phyloP scores from a whole-genome alignment of 345 rosid genomes.

The Rhodamnia argentea region DNA sequence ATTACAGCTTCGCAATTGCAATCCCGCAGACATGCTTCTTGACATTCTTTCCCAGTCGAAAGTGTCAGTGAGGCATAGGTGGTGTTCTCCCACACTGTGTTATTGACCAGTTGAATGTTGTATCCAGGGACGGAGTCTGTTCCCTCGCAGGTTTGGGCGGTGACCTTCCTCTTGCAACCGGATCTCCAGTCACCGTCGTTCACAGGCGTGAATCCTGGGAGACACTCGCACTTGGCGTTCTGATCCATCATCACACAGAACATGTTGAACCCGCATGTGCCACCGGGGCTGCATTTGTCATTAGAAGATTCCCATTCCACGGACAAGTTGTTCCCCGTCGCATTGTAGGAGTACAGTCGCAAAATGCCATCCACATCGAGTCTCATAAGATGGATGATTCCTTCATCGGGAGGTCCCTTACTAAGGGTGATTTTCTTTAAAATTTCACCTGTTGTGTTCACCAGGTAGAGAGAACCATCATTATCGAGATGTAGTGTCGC shows the following conservation, averaged over 20 bases:
- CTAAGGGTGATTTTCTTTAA: neutral
- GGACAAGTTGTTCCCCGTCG: neutral
- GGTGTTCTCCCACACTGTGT: neutral
- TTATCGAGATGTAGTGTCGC: slow-evolving; percentile 2
- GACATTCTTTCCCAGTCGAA: neutral
- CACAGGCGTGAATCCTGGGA: neutral
- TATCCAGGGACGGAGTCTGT: neutral
- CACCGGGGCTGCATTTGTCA: neutral
- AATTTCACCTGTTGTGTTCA: neutral
- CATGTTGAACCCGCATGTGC: slow-evolving; percentile 2
- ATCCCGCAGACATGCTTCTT: slow-evolving; percentile 6
- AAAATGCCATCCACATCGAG: slow-evolving; percentile 10
- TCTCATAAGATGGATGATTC: neutral
- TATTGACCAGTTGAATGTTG: neutral
- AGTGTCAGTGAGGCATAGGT: neutral
- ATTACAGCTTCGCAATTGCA: slow-evolving; percentile 17
- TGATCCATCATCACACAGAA: neutral
- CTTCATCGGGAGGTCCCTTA: neutral
- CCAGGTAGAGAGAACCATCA: slow-evolving; percentile 8
- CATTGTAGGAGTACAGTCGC: neutral
- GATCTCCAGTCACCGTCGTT: neutral
- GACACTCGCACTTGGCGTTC: neutral
- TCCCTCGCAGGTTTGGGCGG: neutral
- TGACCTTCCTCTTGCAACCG: slow-evolving; percentile 13
- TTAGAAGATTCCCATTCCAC: neutral